Conservation (phyloP, 306 rosid genomes). For the Pyrus bretschneideri region DNA sequence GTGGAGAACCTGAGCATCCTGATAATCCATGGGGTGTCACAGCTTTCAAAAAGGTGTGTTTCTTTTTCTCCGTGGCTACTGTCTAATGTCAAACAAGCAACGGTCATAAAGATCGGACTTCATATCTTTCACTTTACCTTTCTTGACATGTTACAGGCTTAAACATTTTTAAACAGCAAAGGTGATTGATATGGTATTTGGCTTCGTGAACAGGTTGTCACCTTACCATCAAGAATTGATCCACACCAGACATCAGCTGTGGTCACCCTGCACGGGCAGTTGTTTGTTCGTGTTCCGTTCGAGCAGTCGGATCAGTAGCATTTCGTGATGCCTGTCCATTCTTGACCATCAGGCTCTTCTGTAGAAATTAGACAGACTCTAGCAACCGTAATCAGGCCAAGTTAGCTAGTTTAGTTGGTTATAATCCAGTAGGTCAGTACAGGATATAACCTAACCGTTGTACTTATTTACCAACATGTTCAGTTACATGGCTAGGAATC, state of each 20-base stretch:
- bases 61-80: not conserved
- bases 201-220: slow-evolving; percentile 55
- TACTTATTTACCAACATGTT: slow-evolving; percentile 1
- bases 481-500: not conserved
- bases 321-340: slow-evolving; percentile 1
- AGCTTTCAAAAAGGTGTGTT: slow-evolving; percentile 81
- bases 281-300: slow-evolving; percentile 92
- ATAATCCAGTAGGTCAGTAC: not conserved
- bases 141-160: not conserved
- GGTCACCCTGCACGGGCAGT: slow-evolving; percentile 93
- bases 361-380: not conserved
- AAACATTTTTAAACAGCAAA: not conserved
- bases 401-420: slow-evolving; percentile 3
- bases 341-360: not conserved
- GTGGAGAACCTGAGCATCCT: slow-evolving; percentile 91
- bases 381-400: not conserved
- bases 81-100: not conserved
- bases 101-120: not conserved
- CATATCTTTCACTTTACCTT: not conserved
- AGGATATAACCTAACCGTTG: not conserved
- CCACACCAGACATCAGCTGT: slow-evolving; percentile 97
- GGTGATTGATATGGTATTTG: not conserved
- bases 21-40: slow-evolving; percentile 99
- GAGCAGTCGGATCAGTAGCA: slow-evolving; percentile 58
- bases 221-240: slow-evolving; percentile 85